These are phyloP conservation scores for Colletotrichum aenigma DNA, from an alignment of 2,329 filamentous ascomycete genomes.

Conservation along the genomic window DNA sequence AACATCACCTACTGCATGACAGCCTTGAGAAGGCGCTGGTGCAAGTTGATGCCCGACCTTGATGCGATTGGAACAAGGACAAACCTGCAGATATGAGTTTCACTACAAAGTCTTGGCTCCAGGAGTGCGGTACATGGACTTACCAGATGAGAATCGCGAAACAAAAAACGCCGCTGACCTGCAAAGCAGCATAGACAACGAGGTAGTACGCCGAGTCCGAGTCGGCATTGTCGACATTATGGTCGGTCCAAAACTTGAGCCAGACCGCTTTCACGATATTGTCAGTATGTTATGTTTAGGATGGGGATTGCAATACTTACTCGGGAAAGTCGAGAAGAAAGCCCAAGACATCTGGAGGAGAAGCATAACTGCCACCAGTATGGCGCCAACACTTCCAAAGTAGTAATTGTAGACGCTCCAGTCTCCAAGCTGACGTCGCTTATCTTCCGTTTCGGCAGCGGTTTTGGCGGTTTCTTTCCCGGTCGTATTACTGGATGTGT, in stretches of 20 bases:
- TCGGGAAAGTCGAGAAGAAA: conserved; percentile 25
- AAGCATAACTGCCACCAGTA: conserved; percentile 18
- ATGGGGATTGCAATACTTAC: neutral
- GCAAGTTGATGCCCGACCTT: conserved; percentile 14
- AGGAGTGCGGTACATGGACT: neutral
- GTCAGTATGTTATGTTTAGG: neutral
- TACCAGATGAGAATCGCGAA: conserved; percentile 18
- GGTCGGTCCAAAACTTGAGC: conserved; percentile 32
- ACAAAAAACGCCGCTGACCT: neutral
- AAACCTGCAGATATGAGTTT: neutral
- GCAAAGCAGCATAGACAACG: conserved; percentile 22
- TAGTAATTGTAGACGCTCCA: conserved; percentile 32
- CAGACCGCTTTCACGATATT: conserved; percentile 23
- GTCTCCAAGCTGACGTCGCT: conserved; percentile 29
- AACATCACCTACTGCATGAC: conserved; percentile 8
- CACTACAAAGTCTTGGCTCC: neutral
- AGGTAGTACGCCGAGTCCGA: conserved; percentile 24
- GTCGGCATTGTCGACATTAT: conserved; percentile 8
- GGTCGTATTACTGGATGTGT: neutral
- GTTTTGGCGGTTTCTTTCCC: neutral
- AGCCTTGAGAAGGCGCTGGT: conserved; percentile 9
- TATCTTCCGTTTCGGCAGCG: neutral
- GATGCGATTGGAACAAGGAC: conserved; percentile 9
- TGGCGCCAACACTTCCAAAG: conserved; percentile 18
- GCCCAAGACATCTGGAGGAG: conserved; percentile 21